Conservation (phyloP, 1,284 basidiomycete genomes). For the Marasmius fiardii region DNA sequence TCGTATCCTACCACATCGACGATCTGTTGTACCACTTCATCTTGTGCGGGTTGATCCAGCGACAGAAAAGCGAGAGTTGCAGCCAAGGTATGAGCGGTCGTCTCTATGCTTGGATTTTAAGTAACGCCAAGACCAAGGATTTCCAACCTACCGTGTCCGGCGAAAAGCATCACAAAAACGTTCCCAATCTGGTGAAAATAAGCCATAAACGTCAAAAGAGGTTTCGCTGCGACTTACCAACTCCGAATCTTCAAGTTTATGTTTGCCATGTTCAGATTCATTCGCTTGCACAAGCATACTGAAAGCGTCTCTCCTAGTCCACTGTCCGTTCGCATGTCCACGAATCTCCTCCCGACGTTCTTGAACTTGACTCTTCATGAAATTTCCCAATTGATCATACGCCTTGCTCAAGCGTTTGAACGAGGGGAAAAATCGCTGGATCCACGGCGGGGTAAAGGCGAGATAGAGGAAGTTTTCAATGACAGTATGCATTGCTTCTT, state of each 20-base stretch:
- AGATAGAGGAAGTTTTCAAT: constrained; percentile 8
- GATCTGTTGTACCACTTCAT: constrained; percentile 18
- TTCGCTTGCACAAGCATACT: constrained; percentile 16
- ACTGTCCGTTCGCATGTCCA: background rate
- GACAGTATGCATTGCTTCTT: constrained; percentile 10
- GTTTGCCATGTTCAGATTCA: constrained; percentile 13
- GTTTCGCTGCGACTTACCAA: constrained; percentile 5
- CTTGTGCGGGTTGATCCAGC: constrained; percentile 18
- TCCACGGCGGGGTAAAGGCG: constrained; percentile 11
- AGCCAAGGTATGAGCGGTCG: constrained; percentile 15
- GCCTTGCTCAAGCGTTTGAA: constrained; percentile 16
- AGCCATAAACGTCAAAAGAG: background rate
- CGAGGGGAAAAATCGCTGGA: constrained; percentile 1
- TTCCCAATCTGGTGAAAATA: constrained; percentile 16
- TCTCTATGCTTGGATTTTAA: too few species aligned
- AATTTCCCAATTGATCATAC: constrained; percentile 6
- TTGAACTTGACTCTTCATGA: constrained; percentile 14
- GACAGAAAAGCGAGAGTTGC: constrained; percentile 19
- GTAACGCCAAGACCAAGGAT: too few species aligned
- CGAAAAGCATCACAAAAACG: constrained; percentile 18
- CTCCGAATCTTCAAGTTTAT: constrained; percentile 14
- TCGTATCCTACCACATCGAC: constrained; percentile 7
- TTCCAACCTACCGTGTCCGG: constrained; percentile 17
- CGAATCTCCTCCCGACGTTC: constrained; percentile 4
- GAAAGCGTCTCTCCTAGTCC: constrained; percentile 10